Percentiles rank a stretch among this genome's conserved stretches.
Evolutionary conservation across 2,329 filamentous ascomycete genomes (phyloP).

Genomic region (Stromatinia cepivora): DNA sequence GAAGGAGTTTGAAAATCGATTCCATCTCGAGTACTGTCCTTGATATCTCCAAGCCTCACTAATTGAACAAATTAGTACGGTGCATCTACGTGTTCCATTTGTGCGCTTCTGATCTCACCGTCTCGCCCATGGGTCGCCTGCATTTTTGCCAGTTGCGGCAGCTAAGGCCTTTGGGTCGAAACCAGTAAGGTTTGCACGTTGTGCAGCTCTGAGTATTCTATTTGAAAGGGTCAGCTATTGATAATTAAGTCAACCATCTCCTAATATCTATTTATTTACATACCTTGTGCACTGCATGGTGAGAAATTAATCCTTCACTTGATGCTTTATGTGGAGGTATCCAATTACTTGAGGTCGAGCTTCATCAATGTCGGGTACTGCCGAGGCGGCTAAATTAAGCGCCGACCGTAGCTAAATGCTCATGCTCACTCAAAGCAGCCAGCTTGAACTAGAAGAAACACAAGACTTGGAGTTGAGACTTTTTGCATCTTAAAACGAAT

Average conservation of each 20-base stretch:
- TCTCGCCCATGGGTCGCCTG: slow-evolving; percentile 66
- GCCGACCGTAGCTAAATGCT: not conserved
- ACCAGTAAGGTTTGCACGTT: slow-evolving; percentile 76
- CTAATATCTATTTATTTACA: too few relatives aligned
- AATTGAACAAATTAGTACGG: slow-evolving; percentile 51
- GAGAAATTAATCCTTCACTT: slow-evolving; percentile 21
- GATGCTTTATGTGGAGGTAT: slow-evolving; percentile 2
- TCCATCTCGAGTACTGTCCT: slow-evolving; percentile 82
- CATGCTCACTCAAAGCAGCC: slow-evolving; percentile 14
- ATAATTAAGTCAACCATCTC: too few relatives aligned
- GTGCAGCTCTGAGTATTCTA: slow-evolving; percentile 41
- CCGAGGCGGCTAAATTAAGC: slow-evolving; percentile 20
- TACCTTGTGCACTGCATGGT: slow-evolving; percentile 41
- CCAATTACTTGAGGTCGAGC: slow-evolving; percentile 3
- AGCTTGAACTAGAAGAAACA: slow-evolving; percentile 18
- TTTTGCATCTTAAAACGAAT: slow-evolving; percentile 9
- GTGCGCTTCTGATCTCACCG: slow-evolving; percentile 49
- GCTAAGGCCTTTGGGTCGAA: slow-evolving; percentile 85
- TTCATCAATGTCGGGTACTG: not conserved
- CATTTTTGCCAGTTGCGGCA: slow-evolving; percentile 62
- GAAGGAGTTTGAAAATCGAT: slow-evolving; percentile 83
- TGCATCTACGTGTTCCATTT: not conserved
- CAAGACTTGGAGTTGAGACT: slow-evolving; percentile 13
- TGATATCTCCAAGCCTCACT: slow-evolving; percentile 96
- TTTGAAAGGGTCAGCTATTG: slow-evolving; percentile 26